Conservation (phyloP, 2,329 filamentous ascomycete genomes). For the Sporothrix luriei region DNA sequence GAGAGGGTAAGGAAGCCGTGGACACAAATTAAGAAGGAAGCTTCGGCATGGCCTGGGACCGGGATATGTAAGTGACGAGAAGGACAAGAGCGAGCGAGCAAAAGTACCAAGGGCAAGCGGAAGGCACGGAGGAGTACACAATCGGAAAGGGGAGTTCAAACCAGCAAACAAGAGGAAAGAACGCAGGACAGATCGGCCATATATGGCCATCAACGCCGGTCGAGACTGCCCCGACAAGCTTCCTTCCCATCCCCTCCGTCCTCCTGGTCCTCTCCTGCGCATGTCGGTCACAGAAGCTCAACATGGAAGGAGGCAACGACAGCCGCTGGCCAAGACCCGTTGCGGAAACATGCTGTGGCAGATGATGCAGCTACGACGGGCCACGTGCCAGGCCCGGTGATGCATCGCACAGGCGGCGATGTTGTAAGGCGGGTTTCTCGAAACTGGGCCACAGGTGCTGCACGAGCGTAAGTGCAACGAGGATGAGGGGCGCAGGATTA, state of each 20-base stretch:
- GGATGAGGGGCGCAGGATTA: background rate
- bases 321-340: constrained; percentile 11
- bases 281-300: background rate
- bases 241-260: background rate
- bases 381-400: constrained; percentile 12
- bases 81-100: background rate
- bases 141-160: background rate
- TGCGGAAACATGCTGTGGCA: background rate
- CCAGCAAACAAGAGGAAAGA: background rate
- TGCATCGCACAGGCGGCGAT: background rate
- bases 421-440: background rate
- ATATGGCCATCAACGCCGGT: constrained; percentile 1
- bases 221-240: background rate
- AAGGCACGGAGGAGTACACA: background rate
- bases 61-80: background rate
- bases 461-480: background rate
- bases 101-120: background rate
- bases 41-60: background rate
- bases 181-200: constrained; percentile 23
- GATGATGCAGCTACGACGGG: background rate
- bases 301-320: constrained; percentile 17
- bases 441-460: background rate
- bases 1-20: background rate
- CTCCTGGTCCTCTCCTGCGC: background rate
- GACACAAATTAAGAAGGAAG: background rate